Evolutionary conservation across 2,329 filamentous ascomycete genomes (phyloP).

Genomic region (Penicillium sp.): DNA sequence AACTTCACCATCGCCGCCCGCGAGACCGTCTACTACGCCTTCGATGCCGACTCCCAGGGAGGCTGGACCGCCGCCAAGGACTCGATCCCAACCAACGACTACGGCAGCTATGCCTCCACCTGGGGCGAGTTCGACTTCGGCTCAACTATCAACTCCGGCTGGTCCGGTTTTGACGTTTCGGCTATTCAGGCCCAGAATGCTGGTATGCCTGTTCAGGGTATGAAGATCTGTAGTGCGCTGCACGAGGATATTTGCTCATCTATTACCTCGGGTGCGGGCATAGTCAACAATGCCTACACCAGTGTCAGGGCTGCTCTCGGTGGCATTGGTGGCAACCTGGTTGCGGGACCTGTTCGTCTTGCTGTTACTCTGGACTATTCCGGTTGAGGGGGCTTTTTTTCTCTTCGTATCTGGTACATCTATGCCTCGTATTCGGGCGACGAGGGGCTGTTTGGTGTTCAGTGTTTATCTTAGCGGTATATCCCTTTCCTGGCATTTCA

Average conservation of each 20-base stretch:
- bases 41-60: constrained; percentile 36
- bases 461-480: constrained; percentile 11
- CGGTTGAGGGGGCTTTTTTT: constrained; percentile 5
- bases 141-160: constrained; percentile 25
- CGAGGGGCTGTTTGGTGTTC: constrained; percentile 12
- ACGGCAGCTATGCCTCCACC: constrained; percentile 30
- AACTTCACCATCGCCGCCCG: constrained; percentile 31
- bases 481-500: neutral
- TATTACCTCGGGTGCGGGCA: constrained; percentile 22
- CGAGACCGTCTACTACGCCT: constrained; percentile 37
- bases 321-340: constrained; percentile 36
- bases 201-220: constrained; percentile 30
- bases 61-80: constrained; percentile 30
- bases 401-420: constrained; percentile 2
- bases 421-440: neutral
- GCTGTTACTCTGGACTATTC: constrained; percentile 29
- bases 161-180: constrained; percentile 36
- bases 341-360: constrained; percentile 24
- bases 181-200: constrained; percentile 34
- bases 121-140: constrained; percentile 38
- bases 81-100: constrained; percentile 25
- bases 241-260: constrained; percentile 27
- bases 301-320: constrained; percentile 23
- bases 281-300: constrained; percentile 34
- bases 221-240: constrained; percentile 33